phyloP scores from a whole-genome alignment of 176 grass and related monocot genomes.

The Bonia amplexicaulis region DNA sequence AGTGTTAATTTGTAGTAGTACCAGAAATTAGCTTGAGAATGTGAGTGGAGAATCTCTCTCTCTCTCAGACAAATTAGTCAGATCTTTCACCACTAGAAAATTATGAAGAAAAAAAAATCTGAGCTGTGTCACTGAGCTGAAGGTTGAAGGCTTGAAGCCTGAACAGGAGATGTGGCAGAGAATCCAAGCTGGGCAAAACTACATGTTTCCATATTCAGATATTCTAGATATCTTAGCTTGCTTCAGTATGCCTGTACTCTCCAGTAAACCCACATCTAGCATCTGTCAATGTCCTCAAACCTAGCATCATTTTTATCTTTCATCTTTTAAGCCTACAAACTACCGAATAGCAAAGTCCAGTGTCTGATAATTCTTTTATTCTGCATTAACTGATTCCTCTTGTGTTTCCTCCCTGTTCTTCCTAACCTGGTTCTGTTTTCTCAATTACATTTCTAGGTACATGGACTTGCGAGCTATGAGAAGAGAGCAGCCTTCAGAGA shows the following conservation, averaged over 20 bases:
- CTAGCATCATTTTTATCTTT: not conserved
- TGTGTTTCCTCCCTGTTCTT: not conserved
- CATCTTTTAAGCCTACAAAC: not conserved
- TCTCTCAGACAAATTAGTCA: not conserved
- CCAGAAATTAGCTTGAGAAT: not conserved
- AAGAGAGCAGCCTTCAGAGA: not conserved
- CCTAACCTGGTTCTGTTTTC: not conserved
- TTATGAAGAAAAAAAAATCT: not conserved
- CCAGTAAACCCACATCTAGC: not conserved
- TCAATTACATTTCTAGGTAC: not conserved
- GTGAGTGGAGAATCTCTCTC: not conserved
- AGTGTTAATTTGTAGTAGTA: no score
- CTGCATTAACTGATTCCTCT: not conserved
- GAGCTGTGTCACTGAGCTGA: not conserved
- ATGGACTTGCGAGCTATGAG: not conserved
- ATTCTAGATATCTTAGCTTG: not conserved
- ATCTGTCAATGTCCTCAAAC: not conserved
- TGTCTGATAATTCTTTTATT: not conserved
- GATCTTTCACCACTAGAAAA: not conserved
- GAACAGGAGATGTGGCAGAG: not conserved
- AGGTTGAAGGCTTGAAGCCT: not conserved
- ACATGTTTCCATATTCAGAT: not conserved
- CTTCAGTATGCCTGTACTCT: not conserved
- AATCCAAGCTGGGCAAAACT: not conserved
- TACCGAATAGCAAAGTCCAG: not conserved